A percentile compares a stretch with the other conserved stretches of the same genome.
These are phyloP conservation scores for Panicum virgatum DNA, from an alignment of 202 grass and related monocot genomes.

Conservation along the genomic window DNA sequence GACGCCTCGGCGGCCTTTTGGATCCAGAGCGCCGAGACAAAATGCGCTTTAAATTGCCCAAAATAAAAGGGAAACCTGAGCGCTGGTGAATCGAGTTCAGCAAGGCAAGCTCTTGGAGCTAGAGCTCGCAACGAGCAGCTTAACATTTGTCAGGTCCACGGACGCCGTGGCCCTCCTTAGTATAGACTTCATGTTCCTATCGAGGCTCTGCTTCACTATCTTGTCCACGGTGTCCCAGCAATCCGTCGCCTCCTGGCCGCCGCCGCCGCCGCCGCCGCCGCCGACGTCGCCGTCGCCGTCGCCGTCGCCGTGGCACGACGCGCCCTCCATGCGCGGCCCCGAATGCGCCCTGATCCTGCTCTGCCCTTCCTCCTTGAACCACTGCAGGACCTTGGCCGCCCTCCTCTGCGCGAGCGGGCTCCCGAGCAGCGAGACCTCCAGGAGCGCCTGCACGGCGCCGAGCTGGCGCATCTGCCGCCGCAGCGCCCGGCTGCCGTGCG, in stretches of 20 bases:
- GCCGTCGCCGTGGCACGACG: neutral
- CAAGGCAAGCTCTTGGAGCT: constrained; percentile 95
- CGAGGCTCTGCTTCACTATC: constrained; percentile 82
- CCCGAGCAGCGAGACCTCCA: constrained; percentile 71
- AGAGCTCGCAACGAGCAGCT: constrained; percentile 50
- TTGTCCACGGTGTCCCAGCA: constrained; percentile 44
- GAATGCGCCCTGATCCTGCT: constrained; percentile 59
- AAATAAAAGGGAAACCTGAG: neutral
- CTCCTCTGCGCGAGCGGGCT: constrained; percentile 60
- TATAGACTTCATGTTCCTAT: constrained; percentile 72
- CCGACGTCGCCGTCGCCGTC: too few relatives aligned
- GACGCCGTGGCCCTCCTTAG: constrained; percentile 49
- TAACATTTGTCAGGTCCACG: constrained; percentile 58
- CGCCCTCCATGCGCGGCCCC: constrained; percentile 48
- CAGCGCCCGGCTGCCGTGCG: constrained; percentile 41
- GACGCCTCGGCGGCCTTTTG: too few relatives aligned
- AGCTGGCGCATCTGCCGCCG: constrained; percentile 45
- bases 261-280: too few relatives aligned
- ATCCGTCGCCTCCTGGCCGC: neutral
- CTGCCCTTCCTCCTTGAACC: constrained; percentile 66
- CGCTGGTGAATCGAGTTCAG: constrained; percentile 19
- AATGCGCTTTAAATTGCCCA: too few relatives aligned
- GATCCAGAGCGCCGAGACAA: too few relatives aligned
- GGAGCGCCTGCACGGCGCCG: constrained; percentile 60
- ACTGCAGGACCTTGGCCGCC: constrained; percentile 76